Evolutionary conservation across 176 grass and related monocot genomes (phyloP).

Genomic region (Cenchrus purpureus): DNA sequence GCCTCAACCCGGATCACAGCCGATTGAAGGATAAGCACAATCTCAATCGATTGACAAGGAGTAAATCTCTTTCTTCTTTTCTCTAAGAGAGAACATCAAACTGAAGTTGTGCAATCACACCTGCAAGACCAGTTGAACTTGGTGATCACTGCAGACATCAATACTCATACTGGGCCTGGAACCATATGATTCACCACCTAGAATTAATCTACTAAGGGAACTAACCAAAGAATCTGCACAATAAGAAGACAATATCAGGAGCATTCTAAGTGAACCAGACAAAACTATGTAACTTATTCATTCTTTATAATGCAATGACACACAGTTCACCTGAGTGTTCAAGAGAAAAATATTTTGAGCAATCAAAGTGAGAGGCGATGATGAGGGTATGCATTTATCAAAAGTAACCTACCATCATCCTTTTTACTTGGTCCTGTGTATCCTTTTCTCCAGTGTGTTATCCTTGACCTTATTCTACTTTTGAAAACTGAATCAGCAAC

Average conservation of each 20-base stretch:
- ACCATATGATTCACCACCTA: slow-evolving; percentile 67
- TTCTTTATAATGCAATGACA: no score
- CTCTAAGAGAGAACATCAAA: slow-evolving; percentile 28
- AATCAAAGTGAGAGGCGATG: slow-evolving; percentile 1
- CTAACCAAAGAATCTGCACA: slow-evolving; percentile 52
- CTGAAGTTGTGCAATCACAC: slow-evolving; percentile 44
- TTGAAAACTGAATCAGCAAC: slow-evolving; percentile 81
- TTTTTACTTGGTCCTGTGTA: slow-evolving; percentile 53
- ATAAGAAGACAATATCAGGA: slow-evolving; percentile 38
- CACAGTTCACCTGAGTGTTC: no score
- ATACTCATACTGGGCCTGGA: slow-evolving; percentile 80
- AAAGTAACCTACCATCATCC: slow-evolving; percentile 59
- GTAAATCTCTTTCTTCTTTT: neutral
- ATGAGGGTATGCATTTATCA: neutral
- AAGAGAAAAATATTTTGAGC: neutral
- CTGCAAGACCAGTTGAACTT: slow-evolving; percentile 83
- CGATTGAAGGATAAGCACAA: no score
- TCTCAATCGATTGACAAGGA: no score
- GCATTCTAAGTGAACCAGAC: neutral
- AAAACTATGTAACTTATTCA: no score
- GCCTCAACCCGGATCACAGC: no score
- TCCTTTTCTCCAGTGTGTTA: slow-evolving; percentile 64
- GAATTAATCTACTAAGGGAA: slow-evolving; percentile 71
- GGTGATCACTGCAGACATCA: slow-evolving; percentile 76
- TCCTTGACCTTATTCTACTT: slow-evolving; percentile 71